Base-by-base conservation (phyloP, 1,284 basidiomycete species). In the Sanghuangporus baumii region DNA sequence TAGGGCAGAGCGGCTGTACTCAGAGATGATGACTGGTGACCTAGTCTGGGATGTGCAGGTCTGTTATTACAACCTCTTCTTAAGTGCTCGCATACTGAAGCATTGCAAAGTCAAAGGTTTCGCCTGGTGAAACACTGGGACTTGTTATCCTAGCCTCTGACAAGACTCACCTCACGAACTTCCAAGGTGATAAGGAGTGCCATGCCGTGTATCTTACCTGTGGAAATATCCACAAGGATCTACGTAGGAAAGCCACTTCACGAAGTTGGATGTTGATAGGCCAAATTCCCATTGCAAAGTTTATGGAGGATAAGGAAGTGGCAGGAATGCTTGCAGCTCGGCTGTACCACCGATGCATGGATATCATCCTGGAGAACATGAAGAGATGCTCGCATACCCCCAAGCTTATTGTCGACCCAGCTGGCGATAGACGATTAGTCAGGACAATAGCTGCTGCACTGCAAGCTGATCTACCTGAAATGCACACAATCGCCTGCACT, bases 111-210 rank as follows among this genome's bases (percentile, higher is more conserved):
- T 55, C 46, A 48, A 38, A 18, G 26, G 26, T 55, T 34, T 8
- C 14, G 6, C 31, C 26, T 55, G 55, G 55, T 9, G 55, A 57
- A 23, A 57, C 37, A 14, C 55, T 57, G 36, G 20, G 55, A 16
- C 37, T 57, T 6, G 55, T 57, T 14, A 57, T 57, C 9, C 34
- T 57, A 36, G 31, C 9, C 11, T 57, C 55, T n/a, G 55, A 57
- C 20, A 40, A 37, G 55, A 57, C 55, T 38, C 55, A 57, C 40
- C 40, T 57, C 11, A 40, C 34, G 7, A 57, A 43, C 12, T 9
- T 11, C 36, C 34, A 37, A n/a, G 55, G 40, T 11, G 55, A 57
- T 43, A 57, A 57, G 20, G 36, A 43, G 16, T 31, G 23, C 34
- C 37, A 57, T 26, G 12, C 31, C 31, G 55, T 57, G 6, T 57